Evolutionary conservation across 176 grass and related monocot genomes (phyloP), one percentile per base, ranked within the genome.

Genomic region (Pharus latifolius): DNA sequence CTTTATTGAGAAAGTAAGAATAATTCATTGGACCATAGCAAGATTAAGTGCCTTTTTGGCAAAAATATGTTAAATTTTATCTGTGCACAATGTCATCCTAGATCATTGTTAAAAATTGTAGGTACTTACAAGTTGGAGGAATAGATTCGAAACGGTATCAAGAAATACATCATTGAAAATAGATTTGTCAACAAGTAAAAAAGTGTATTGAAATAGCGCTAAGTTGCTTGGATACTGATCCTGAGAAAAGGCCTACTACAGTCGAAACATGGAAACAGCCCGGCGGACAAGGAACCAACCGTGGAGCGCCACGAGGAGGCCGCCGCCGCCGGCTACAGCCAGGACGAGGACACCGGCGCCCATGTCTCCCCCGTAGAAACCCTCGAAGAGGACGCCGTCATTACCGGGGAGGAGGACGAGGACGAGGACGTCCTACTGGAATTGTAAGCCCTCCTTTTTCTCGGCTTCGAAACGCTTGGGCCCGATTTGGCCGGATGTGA

Each of bases 401-500:
- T 32, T 33, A 65, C 68, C 20, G 68, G 68, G 31, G 78, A 81
- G 56, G 78, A 73, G 49, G 68, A 65, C 13, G 69, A 81, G 60
- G 44, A 81, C 12, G 78, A n/a, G n/a, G n/a, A n/a, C n/a, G n/a
- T 74, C 7, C 33, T 65, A 6, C 53, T 81, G 2, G 57, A 81
- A 23, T 31, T 73, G 78, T 81, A 49, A 47, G 58, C 8, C 3
- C 13, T 45, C 13, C 26, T 46, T 19, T 2, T 20, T 27, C 12
- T 34, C n/a, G n/a, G n/a, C 11, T 35, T 10, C 47, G 4, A 9
- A 38, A 27, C 10, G 45, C 7, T 6, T 3, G 4, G 23, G 22
- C 34, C 5, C 29, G 47, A 26, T 56, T 1, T n/a, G 23, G 15
- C 4, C 26, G 23, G 41, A 13, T 28, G 2, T 32, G 14, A 14